Conservation (phyloP, 2,329 filamentous ascomycete genomes). For the Eutypella sp. region DNA sequence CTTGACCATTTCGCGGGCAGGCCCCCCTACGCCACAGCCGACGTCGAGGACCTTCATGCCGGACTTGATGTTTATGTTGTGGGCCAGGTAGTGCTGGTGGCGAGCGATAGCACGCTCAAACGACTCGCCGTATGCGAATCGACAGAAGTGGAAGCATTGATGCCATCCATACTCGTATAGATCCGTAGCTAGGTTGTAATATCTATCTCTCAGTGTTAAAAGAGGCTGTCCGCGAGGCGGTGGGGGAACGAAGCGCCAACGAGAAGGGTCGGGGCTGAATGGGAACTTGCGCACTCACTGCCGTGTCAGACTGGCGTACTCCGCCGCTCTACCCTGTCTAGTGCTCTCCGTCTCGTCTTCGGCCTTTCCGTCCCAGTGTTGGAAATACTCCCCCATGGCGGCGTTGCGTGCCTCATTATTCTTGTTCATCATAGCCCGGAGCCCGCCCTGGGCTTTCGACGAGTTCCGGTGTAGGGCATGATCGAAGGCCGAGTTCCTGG, state of each 20-base stretch:
- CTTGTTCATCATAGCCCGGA: conserved; percentile 83
- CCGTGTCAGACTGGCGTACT: conserved; percentile 90
- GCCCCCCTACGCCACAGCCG: conserved; percentile 93
- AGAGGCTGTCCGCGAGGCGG: background rate
- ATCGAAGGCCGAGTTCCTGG: no score
- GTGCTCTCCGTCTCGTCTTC: conserved; percentile 77
- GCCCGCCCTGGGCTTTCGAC: conserved; percentile 63
- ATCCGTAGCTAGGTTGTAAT: conserved; percentile 96
- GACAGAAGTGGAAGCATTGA: conserved; percentile 95
- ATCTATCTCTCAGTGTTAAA: conserved; percentile 48
- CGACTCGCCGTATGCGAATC: conserved; percentile 78
- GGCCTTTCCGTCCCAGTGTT: conserved; percentile 88
- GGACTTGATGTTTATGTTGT: conserved; percentile 79
- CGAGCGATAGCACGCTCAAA: conserved; percentile 91
- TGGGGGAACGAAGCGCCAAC: conserved; percentile 38
- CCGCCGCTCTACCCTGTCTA: conserved; percentile 72
- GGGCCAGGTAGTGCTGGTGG: conserved; percentile 95
- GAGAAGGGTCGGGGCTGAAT: no score
- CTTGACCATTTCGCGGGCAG: conserved; percentile 91
- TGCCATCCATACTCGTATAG: conserved; percentile 97
- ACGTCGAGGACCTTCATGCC: conserved; percentile 91
- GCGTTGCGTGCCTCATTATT: conserved; percentile 69
- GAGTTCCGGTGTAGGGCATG: conserved; percentile 77
- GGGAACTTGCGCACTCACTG: no score
- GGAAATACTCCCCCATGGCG: conserved; percentile 88